These are phyloP conservation scores for Mycosphaerella arachidis DNA, from an alignment of 2,329 filamentous ascomycete species.

Conservation along the genomic window DNA sequence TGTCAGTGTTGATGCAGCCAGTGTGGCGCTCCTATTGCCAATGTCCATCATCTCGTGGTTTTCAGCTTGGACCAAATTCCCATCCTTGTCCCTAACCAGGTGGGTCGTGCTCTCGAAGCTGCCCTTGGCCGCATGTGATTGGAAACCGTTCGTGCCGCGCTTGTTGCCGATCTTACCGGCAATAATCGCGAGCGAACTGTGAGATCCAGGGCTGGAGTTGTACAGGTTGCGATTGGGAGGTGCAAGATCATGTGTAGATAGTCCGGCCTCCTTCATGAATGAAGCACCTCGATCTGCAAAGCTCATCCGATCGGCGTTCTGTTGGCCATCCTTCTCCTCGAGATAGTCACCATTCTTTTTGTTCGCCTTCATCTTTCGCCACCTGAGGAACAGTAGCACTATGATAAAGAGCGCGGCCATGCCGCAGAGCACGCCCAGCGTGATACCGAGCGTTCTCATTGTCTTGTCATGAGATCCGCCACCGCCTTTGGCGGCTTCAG, in stretches of 20 bases:
- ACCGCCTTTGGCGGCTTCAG: slow-evolving; percentile 32
- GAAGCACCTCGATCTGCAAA: slow-evolving; percentile 50
- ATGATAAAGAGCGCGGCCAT: slow-evolving; percentile 66
- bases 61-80: slow-evolving; percentile 39
- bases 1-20: slow-evolving; percentile 12
- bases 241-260: slow-evolving; percentile 33
- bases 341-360: slow-evolving; percentile 39
- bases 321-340: slow-evolving; percentile 39
- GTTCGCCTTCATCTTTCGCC: slow-evolving; percentile 55
- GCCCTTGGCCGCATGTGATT: slow-evolving; percentile 36
- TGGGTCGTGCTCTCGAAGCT: slow-evolving; percentile 59
- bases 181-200: slow-evolving; percentile 46
- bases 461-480: slow-evolving; percentile 43
- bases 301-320: slow-evolving; percentile 38
- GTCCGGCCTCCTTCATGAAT: slow-evolving; percentile 50
- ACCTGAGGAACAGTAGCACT: slow-evolving; percentile 64
- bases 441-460: slow-evolving; percentile 68
- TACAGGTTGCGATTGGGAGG: slow-evolving; percentile 16
- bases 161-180: slow-evolving; percentile 51
- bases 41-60: slow-evolving; percentile 45
- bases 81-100: slow-evolving; percentile 54
- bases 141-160: slow-evolving; percentile 41
- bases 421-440: slow-evolving; percentile 75
- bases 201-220: slow-evolving; percentile 16
- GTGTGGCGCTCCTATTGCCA: slow-evolving; percentile 34